These are phyloP conservation scores for Haberlea rhodopensis DNA, from an alignment of 257 asterid genomes.

Conservation along the genomic window DNA sequence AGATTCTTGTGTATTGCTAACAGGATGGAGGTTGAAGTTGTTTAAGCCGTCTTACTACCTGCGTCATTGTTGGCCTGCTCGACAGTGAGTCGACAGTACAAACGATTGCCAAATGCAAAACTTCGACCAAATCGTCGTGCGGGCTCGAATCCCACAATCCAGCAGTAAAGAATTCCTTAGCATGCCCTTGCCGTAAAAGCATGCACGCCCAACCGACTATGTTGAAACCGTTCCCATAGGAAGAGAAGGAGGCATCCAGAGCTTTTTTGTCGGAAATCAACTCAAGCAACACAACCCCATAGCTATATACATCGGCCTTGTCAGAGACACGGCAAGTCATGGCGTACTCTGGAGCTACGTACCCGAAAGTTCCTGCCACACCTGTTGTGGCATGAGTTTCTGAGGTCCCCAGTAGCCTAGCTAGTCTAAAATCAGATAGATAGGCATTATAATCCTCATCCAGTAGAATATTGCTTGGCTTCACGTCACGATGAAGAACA, in stretches of 20 bases:
- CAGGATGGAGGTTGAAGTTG: conserved; percentile 88
- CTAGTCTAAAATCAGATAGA: conserved; percentile 82
- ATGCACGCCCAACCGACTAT: conserved; percentile 90
- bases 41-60: conserved; percentile 78
- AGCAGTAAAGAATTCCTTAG: conserved; percentile 75
- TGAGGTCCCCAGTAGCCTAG: conserved; percentile 75
- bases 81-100: conserved; percentile 84
- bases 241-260: conserved; percentile 80
- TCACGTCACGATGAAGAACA: conserved; percentile 93
- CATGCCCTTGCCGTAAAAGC: conserved; percentile 79
- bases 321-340: conserved; percentile 94
- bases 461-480: conserved; percentile 82
- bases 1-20: conserved; percentile 31
- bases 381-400: conserved; percentile 92
- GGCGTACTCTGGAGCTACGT: conserved; percentile 95
- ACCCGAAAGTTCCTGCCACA: conserved; percentile 90
- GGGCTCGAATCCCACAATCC: conserved; percentile 95
- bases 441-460: conserved; percentile 83
- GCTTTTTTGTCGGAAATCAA: conserved; percentile 85
- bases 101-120: conserved; percentile 71
- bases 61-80: conserved; percentile 86
- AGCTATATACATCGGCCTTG: conserved; percentile 93
- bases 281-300: conserved; percentile 88
- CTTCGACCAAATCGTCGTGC: conserved; percentile 81
- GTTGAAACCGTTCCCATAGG: conserved; percentile 84